Base-by-base conservation (phyloP, 352 stramenopile genomes). In the Phytophthora fragariaefolia region DNA sequence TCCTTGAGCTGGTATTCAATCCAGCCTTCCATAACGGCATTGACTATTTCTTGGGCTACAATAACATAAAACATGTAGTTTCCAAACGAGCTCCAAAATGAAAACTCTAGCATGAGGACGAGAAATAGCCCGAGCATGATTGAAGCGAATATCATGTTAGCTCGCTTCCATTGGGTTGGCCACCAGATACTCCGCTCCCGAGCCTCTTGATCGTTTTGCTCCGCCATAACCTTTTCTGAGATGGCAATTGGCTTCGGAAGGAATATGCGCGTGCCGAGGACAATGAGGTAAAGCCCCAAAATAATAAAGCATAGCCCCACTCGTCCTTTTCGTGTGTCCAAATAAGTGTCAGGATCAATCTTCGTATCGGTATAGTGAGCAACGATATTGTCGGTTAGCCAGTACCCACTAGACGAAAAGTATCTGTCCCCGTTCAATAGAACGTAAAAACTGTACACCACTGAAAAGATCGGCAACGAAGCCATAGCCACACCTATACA, bases 11-110 rank as follows among this genome's bases (percentile, higher is more conserved):
- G 90, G 0, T 80, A 87, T 63, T 98, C 93, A 6, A 98, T 89
- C 69, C 97, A 91, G 8, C 76, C 71, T 63, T 97, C 92, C 54
- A 98, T 71, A 10, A 95, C 68, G 9, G 80, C 82, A 45, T 92
- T 95, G 13, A 99, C 57, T 13, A 99, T 69, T 59, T 98, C 97
- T 50, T 97, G 91, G 8, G 87, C 78, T 50, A 99, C 82, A 48
- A 99, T 98, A 8, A 98, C 92, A 66, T 97, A 98, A 80, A 98
- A 99, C 69, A 99, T 97, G 74, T 98, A 98, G 50, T 86, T 76
- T 13, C 95, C 95, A 66, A 98, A 99, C 9, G 89, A 81, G 42
- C 80, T 83, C 97, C 96, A 99, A 64, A 98, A 99, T 15, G 93
- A 98, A 48, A 98, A 97, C 73, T 99, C 97, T 15, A 99, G 78